Percentiles rank a stretch among this genome's conserved stretches.
Evolutionary conservation across 176 grass and related monocot genomes (phyloP).

Genomic region (Aegilops umbellulata): DNA sequence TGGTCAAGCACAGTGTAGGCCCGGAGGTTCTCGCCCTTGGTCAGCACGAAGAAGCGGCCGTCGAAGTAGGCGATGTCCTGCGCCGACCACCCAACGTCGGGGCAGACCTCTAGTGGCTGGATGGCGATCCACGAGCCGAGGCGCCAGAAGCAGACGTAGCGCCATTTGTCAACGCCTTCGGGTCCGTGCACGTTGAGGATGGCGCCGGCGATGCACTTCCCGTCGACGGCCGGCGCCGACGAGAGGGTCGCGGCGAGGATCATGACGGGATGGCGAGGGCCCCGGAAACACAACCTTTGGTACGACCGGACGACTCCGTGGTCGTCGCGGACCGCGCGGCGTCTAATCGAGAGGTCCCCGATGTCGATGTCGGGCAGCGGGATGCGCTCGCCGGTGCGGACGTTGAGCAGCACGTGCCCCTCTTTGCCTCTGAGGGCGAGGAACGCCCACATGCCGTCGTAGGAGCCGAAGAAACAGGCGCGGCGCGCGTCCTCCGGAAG

Average conservation of each 20-base stretch:
- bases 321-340: not conserved
- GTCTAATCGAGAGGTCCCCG: not conserved
- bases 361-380: not conserved
- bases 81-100: not conserved
- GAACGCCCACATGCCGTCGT: constrained; percentile 11
- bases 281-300: not conserved
- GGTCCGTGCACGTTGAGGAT: not conserved
- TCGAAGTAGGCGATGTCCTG: not conserved
- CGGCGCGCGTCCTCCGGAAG: not conserved
- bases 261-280: not conserved
- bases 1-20: not conserved
- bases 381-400: constrained; percentile 10
- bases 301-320: not conserved
- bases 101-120: not conserved
- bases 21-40: not conserved
- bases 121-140: not conserved
- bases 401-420: not conserved
- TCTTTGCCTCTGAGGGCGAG: not conserved
- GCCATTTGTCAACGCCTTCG: not conserved
- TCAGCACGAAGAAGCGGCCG: not conserved
- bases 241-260: not conserved
- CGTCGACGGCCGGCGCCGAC: not conserved
- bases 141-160: not conserved
- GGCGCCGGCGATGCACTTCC: not conserved
- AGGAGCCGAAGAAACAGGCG: not conserved